Percentiles rank a stretch among this genome's conserved stretches.
phyloP scores from a whole-genome alignment of 1,284 basidiomycete genomes.

The Meira nashicola region DNA sequence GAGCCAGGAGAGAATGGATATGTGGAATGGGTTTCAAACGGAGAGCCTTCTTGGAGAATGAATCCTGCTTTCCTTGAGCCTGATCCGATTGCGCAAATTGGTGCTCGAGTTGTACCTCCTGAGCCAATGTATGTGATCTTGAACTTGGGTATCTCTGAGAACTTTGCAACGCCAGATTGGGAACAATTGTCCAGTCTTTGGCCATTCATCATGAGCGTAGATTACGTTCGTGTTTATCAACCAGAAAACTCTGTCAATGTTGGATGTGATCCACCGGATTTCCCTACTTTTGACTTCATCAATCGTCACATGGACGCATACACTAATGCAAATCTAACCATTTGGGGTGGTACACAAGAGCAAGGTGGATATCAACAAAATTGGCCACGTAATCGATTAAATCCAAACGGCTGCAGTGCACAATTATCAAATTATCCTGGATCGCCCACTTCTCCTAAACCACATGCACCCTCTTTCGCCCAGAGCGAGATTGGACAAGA shows the following conservation, averaged over 20 bases:
- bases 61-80: slow-evolving; percentile 66
- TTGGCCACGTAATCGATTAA: slow-evolving; percentile 36
- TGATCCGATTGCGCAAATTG: slow-evolving; percentile 64
- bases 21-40: slow-evolving; percentile 62
- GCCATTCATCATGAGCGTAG: slow-evolving; percentile 31
- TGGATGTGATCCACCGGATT: slow-evolving; percentile 51
- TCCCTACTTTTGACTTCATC: slow-evolving; percentile 62
- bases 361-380: slow-evolving; percentile 40
- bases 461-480: slow-evolving; percentile 14
- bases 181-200: slow-evolving; percentile 18
- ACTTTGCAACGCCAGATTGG: slow-evolving; percentile 32
- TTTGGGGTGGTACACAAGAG: slow-evolving; percentile 36
- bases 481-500: slow-evolving; percentile 8
- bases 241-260: slow-evolving; percentile 25
- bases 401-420: slow-evolving; percentile 19
- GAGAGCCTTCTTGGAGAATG: slow-evolving; percentile 55
- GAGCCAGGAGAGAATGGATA: slow-evolving; percentile 59
- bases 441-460: slow-evolving; percentile 10
- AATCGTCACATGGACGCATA: slow-evolving; percentile 35
- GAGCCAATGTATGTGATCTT: slow-evolving; percentile 48
- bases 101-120: slow-evolving; percentile 68
- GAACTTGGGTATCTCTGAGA: slow-evolving; percentile 40
- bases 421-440: slow-evolving; percentile 14
- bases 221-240: slow-evolving; percentile 37
- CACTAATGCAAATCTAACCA: slow-evolving; percentile 37